Evolutionary conservation across 805 yeast genomes (phyloP), one percentile per base, ranked within the genome.

Genomic region (Yamadazyma tumulicola): DNA sequence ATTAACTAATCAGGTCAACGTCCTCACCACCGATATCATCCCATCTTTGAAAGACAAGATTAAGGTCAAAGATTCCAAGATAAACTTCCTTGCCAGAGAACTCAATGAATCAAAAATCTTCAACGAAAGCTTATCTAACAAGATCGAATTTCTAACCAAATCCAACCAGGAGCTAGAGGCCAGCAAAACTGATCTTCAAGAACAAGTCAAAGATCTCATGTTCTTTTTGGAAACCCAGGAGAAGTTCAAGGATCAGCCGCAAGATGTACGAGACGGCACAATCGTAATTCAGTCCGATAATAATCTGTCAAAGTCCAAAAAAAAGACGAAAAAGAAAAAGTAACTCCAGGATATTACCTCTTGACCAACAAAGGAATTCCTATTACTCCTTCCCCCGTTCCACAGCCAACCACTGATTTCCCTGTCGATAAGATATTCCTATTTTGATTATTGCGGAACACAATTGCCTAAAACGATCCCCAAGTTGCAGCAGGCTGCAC

Each of bases 201-300:
- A 80, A 26, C 85, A 82, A 52, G 78, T 78, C 3, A 74, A 69
- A 19, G 96, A 87, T 54, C 55, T 87, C 34, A 85, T 88, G 95
- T 82, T 85, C 43, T 85, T 67, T 49, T 57, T 87, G 25, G 91
- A 83, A 39, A 71, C 84, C 0, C 84, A 76, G 51, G 82, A 79
- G 37, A 84, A 81, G 57, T 74, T 86, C 48, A 75, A 78, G 47
- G 75, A 77, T 49, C 84, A 85, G 15, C 72, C 79, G 3, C 82
- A 81, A 9, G 91, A 81, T 22, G 81, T 82, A 11, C 76, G 66
- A 45, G 81, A 86, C 42, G 95, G 95, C 0, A 74, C 77, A 3
- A 59, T 84, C 0, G 61, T 81, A 0, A 62, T 82, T 21, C 59
- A 57, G 37, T 48, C 45, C 32, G 46, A 43, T 30, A 42, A 55